These are phyloP conservation scores for Zoysia pacifica DNA, from an alignment of 176 grass and related monocot species.

Conservation along the genomic window DNA sequence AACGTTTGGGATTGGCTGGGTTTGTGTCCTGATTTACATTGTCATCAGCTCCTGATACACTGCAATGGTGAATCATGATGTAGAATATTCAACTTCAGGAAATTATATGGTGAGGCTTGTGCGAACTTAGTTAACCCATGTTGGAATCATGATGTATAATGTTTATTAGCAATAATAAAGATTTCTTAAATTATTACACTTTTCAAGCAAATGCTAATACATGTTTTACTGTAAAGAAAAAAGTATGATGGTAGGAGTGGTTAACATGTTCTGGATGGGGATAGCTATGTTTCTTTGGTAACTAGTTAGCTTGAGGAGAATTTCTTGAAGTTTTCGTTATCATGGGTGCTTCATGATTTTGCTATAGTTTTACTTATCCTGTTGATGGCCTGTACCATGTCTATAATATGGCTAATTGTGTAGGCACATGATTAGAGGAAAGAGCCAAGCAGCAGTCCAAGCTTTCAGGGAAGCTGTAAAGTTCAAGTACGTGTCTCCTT, in stretches of 20 bases:
- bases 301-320: not conserved
- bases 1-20: not conserved
- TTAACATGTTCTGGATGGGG: conserved; percentile 4
- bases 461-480: conserved; percentile 97
- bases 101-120: conserved; percentile 15
- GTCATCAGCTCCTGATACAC: not conserved
- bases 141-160: not conserved
- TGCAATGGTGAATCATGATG: not conserved
- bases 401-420: conserved; percentile 31
- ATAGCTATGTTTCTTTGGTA: conserved; percentile 6
- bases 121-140: not conserved
- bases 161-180: not conserved
- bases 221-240: not conserved
- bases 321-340: conserved; percentile 1
- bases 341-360: conserved; percentile 1
- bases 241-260: conserved; percentile 15
- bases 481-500: conserved; percentile 59
- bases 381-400: not conserved
- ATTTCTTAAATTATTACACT: not conserved
- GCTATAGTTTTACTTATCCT: conserved; percentile 8
- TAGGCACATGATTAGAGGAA: conserved; percentile 94
- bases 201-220: not conserved
- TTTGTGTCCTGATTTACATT: conserved; percentile 24
- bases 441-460: conserved; percentile 71
- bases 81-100: conserved; percentile 8